Evolutionary conservation across 2,329 filamentous ascomycete species (phyloP).

Genomic region (Drechslerella dactyloides): DNA sequence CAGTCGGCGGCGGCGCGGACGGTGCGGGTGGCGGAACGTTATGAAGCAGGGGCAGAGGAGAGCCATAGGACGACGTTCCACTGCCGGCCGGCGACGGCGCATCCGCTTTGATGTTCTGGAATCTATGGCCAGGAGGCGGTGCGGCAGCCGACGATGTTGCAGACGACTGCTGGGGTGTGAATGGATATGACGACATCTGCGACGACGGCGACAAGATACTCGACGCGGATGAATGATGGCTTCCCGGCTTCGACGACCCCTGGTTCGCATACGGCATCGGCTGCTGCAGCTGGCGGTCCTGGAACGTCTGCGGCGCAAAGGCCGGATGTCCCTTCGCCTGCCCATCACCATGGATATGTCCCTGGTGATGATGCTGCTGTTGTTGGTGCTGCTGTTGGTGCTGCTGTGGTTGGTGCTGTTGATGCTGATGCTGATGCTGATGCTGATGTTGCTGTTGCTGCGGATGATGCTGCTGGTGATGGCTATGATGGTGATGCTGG

Average conservation of each 20-base stretch:
- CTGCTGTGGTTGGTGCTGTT: not conserved
- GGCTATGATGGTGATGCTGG: conserved; percentile 31
- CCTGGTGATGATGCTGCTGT: conserved; percentile 6
- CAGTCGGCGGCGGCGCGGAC: conserved; percentile 51
- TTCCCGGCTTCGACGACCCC: conserved; percentile 30
- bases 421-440: not conserved
- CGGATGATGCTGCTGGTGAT: conserved; percentile 17
- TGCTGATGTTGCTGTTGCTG: not conserved
- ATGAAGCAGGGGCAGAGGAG: conserved; percentile 48
- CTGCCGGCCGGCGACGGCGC: conserved; percentile 47
- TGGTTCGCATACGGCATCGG: conserved; percentile 28
- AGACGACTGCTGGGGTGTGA: conserved; percentile 47
- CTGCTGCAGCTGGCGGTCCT: conserved; percentile 30
- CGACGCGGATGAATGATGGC: conserved; percentile 49
- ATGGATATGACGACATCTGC: conserved; percentile 48
- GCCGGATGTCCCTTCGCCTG: conserved; percentile 30
- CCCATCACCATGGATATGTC: conserved; percentile 22
- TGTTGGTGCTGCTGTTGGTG: not conserved
- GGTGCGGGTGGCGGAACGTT: conserved; percentile 51
- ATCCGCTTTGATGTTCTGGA: conserved; percentile 32
- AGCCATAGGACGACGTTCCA: conserved; percentile 36
- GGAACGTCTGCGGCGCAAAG: conserved; percentile 31
- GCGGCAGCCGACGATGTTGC: conserved; percentile 33
- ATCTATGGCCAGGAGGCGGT: conserved; percentile 25
- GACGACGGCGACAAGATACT: conserved; percentile 44